Evolutionary conservation across 2,329 filamentous ascomycete genomes (phyloP).

Genomic region (Nothopassalora personata): DNA sequence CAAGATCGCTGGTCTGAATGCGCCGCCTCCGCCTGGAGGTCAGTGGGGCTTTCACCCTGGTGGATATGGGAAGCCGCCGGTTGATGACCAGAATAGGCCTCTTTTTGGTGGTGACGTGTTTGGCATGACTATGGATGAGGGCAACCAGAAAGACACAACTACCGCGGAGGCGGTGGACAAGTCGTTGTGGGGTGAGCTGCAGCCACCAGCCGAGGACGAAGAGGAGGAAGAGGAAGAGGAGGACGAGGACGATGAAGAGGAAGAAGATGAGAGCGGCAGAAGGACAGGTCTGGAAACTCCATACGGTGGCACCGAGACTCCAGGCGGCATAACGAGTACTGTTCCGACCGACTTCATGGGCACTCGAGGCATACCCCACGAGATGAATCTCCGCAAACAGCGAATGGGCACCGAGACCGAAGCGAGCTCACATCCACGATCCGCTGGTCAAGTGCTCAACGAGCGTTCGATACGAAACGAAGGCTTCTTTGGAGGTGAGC

Average conservation of each 20-base stretch:
- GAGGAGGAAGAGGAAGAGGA: conserved; percentile 61
- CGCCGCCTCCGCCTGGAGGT: conserved; percentile 80
- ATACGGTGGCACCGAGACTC: conserved; percentile 64
- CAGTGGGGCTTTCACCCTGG: conserved; percentile 94
- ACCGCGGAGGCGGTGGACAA: conserved; percentile 75
- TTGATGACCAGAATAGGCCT: conserved; percentile 87
- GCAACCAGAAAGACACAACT: conserved; percentile 52
- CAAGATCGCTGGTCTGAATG: conserved; percentile 90
- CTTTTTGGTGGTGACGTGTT: conserved; percentile 94
- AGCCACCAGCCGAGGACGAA: conserved; percentile 56
- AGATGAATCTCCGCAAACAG: conserved; percentile 87
- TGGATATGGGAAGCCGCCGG: conserved; percentile 91
- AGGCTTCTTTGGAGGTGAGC: conserved; percentile 94
- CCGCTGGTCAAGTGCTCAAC: conserved; percentile 82
- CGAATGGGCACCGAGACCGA: conserved; percentile 83
- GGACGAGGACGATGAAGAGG: conserved; percentile 68
- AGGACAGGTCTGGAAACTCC: conserved; percentile 64
- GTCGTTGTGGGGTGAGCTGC: conserved; percentile 85
- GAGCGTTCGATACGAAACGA: conserved; percentile 80
- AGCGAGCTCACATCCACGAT: conserved; percentile 65
- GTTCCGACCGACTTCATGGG: conserved; percentile 74
- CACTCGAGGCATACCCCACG: conserved; percentile 71
- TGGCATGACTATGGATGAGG: conserved; percentile 58
- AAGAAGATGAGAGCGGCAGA: conserved; percentile 55
- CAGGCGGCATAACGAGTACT: conserved; percentile 72